A percentile compares a stretch with the other conserved stretches of the same genome.
phyloP scores from a whole-genome alignment of 2,329 filamentous ascomycete species.

The Colletotrichum lupini region DNA sequence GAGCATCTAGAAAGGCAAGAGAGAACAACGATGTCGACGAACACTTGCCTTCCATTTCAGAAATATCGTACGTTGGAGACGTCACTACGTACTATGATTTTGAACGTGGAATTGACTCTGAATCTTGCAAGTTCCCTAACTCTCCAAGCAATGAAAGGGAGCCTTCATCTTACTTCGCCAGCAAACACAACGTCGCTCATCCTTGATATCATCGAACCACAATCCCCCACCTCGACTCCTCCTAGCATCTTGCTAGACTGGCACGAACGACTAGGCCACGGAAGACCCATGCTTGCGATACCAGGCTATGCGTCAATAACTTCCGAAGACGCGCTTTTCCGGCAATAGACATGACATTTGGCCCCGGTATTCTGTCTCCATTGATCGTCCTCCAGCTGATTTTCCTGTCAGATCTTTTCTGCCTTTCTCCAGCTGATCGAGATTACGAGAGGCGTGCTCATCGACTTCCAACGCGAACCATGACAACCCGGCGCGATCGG shows the following conservation, averaged over 20 bases:
- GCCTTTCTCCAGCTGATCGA: neutral
- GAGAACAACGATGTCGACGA: neutral
- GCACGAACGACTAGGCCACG: neutral
- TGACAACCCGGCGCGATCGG: neutral
- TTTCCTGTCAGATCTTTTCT: neutral
- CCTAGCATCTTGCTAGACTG: neutral
- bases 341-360: neutral
- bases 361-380: slow-evolving; percentile 10
- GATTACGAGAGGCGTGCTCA: neutral
- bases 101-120: neutral
- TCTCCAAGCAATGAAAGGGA: neutral
- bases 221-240: neutral
- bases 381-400: neutral
- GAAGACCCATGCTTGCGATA: neutral
- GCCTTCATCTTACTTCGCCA: neutral
- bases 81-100: neutral
- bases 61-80: neutral
- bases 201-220: neutral
- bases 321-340: neutral
- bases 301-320: neutral
- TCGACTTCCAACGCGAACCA: neutral
- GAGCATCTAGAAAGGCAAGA: neutral
- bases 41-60: neutral
- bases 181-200: neutral
- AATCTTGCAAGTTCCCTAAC: neutral